Percentiles rank a stretch among this genome's conserved stretches.
Conservation (phyloP, 805 yeast species). For the Metschnikowia chrysomelidarum region DNA sequence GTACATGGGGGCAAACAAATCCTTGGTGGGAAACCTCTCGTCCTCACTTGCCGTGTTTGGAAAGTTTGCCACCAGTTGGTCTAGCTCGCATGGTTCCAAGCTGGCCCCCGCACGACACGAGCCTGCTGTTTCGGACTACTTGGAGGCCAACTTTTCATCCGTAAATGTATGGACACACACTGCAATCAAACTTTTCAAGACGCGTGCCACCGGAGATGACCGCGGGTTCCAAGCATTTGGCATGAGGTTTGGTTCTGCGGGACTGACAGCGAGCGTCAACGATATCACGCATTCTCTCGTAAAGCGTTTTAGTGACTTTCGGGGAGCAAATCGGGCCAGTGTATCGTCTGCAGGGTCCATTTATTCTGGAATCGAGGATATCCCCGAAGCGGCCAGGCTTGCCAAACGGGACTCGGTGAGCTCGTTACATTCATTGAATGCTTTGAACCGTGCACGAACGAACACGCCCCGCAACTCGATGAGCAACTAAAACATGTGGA, state of each 20-base stretch:
- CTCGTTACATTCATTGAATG: conserved; percentile 40
- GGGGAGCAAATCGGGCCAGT: conserved; percentile 30
- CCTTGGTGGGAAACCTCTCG: conserved; percentile 40
- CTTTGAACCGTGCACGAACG: conserved; percentile 33
- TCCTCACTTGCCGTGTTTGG: conserved; percentile 36
- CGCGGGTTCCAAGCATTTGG: conserved; percentile 22
- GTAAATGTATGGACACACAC: conserved; percentile 56
- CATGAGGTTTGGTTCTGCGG: conserved; percentile 11
- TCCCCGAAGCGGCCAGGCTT: conserved; percentile 19
- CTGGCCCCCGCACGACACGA: conserved; percentile 7
- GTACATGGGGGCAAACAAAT: conserved; percentile 24
- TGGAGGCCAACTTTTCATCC: conserved; percentile 29
- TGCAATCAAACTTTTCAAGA: conserved; percentile 47
- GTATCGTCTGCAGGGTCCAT: conserved; percentile 22
- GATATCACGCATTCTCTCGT: conserved; percentile 51
- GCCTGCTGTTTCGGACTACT: conserved; percentile 19
- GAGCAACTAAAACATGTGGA: conserved; percentile 15
- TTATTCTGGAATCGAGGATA: conserved; percentile 32
- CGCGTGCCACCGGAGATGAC: conserved; percentile 25
- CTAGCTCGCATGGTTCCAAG: conserved; percentile 23
- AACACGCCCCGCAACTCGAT: conserved; percentile 37
- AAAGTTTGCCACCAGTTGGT: conserved; percentile 39
- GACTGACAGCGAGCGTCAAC: conserved; percentile 13
- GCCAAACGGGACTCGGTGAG: conserved; percentile 31
- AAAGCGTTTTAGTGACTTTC: conserved; percentile 46